Evolutionary conservation across 2,329 filamentous ascomycete species (phyloP).

Genomic region (Dactylellina cionopaga): DNA sequence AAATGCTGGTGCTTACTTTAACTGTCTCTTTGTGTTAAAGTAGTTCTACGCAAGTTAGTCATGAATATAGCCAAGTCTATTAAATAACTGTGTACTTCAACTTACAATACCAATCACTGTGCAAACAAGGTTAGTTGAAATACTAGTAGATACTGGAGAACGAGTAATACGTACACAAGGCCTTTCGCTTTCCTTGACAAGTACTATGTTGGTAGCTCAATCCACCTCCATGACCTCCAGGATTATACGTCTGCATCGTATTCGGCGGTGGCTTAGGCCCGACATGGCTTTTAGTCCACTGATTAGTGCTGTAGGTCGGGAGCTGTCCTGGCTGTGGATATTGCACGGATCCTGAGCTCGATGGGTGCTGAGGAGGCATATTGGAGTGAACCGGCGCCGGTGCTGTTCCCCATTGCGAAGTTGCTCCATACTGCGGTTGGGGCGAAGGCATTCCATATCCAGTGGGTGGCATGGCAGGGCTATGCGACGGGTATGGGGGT

Average conservation of each 20-base stretch:
- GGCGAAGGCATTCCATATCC: conserved; percentile 32
- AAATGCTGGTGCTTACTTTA: conserved; percentile 32
- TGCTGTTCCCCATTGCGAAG: conserved; percentile 27
- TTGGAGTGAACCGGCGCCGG: conserved; percentile 37
- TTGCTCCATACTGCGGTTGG: conserved; percentile 21
- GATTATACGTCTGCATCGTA: conserved; percentile 46
- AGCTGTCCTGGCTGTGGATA: conserved; percentile 45
- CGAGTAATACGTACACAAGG: conserved; percentile 26
- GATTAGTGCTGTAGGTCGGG: conserved; percentile 42
- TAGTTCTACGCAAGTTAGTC: conserved; percentile 45
- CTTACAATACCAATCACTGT: conserved; percentile 52
- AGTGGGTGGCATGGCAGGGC: conserved; percentile 31
- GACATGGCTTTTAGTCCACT: conserved; percentile 46
- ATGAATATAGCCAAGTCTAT: too few relatives aligned
- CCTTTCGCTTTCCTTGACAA: conserved; percentile 52
- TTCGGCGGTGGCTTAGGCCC: conserved; percentile 48
- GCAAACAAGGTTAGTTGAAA: conserved; percentile 8
- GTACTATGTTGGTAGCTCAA: conserved; percentile 49
- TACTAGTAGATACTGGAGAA: not conserved
- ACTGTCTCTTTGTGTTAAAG: conserved; percentile 44
- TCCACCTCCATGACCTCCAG: conserved; percentile 15
- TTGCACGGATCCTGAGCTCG: not conserved
- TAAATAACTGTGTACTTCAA: not conserved
- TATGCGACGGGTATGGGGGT: conserved; percentile 35
- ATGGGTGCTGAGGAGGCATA: conserved; percentile 25